Conservation (phyloP, 208 protist species). For the Leishmania braziliensis region DNA sequence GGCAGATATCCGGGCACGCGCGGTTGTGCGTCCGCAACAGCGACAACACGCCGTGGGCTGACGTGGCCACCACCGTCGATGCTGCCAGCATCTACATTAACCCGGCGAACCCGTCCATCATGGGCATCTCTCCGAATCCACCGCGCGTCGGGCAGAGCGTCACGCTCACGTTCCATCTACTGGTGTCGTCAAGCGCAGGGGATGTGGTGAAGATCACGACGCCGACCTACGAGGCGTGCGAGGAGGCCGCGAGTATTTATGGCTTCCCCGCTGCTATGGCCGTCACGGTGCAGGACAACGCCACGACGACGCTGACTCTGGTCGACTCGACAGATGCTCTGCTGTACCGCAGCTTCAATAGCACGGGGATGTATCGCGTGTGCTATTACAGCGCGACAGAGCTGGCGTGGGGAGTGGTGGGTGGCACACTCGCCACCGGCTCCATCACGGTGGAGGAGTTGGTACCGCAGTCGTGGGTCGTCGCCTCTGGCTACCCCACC, state of each 20-base stretch:
- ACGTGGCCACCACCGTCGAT: slow-evolving; percentile 57
- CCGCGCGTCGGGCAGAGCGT: slow-evolving; percentile 90
- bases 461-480: slow-evolving; percentile 52
- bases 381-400: slow-evolving; percentile 86
- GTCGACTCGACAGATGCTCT: slow-evolving; percentile 69
- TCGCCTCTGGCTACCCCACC: slow-evolving; percentile 29
- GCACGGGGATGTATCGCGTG: slow-evolving; percentile 55
- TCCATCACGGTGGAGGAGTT: slow-evolving; percentile 47
- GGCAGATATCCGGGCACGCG: slow-evolving; percentile 53
- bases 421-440: slow-evolving; percentile 53
- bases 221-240: slow-evolving; percentile 47
- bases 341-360: slow-evolving; percentile 83
- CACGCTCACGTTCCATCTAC: slow-evolving; percentile 77
- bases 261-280: slow-evolving; percentile 44
- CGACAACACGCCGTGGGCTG: slow-evolving; percentile 48
- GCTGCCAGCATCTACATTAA: slow-evolving; percentile 38
- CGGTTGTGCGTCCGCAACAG: slow-evolving; percentile 62
- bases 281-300: slow-evolving; percentile 47
- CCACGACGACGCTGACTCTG: slow-evolving; percentile 51
- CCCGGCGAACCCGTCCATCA: slow-evolving; percentile 60
- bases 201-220: slow-evolving; percentile 67
- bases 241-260: slow-evolving; percentile 32
- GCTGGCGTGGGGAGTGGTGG: slow-evolving; percentile 67
- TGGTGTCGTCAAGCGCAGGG: slow-evolving; percentile 37
- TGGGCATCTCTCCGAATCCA: slow-evolving; percentile 57